Percentiles rank a stretch among this genome's conserved stretches.
phyloP scores from a whole-genome alignment of 768 basidiomycete genomes.

The Boletellus sp. region DNA sequence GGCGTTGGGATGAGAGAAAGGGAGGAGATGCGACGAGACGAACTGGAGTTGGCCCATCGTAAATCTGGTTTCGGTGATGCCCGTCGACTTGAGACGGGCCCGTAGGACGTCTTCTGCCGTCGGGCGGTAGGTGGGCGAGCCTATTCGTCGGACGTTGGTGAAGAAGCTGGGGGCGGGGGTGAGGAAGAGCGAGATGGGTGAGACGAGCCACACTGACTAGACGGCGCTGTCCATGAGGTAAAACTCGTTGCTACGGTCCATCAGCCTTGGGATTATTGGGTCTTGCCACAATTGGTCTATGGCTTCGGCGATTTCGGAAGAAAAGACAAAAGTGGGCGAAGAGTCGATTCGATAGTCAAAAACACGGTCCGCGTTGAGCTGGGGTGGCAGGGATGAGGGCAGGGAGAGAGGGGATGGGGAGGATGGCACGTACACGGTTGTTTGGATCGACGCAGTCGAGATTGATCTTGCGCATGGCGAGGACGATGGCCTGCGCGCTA shows the following conservation, averaged over 20 bases:
- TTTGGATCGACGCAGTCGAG: conserved; percentile 66
- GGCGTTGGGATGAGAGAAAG: not conserved
- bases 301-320: conserved; percentile 63
- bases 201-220: conserved; percentile 54
- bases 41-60: conserved; percentile 63
- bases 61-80: conserved; percentile 87
- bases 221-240: conserved; percentile 94
- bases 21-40: conserved; percentile 14
- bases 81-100: conserved; percentile 85
- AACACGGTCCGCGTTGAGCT: conserved; percentile 55
- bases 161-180: conserved; percentile 62
- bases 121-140: conserved; percentile 74
- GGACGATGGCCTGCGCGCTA: conserved; percentile 79
- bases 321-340: conserved; percentile 44
- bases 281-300: conserved; percentile 71
- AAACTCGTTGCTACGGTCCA: conserved; percentile 69
- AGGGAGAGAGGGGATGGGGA: fast-evolving
- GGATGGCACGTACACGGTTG: conserved; percentile 45
- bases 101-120: conserved; percentile 83
- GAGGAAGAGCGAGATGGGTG: not conserved
- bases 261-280: conserved; percentile 49
- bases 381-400: conserved; percentile 17
- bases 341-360: conserved; percentile 51
- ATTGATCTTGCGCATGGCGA: conserved; percentile 83
- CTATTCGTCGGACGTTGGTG: conserved; percentile 78